Evolutionary conservation across 257 asterid species (phyloP), one percentile per base, ranked within the genome.

Genomic region (Nicotiana undulata): DNA sequence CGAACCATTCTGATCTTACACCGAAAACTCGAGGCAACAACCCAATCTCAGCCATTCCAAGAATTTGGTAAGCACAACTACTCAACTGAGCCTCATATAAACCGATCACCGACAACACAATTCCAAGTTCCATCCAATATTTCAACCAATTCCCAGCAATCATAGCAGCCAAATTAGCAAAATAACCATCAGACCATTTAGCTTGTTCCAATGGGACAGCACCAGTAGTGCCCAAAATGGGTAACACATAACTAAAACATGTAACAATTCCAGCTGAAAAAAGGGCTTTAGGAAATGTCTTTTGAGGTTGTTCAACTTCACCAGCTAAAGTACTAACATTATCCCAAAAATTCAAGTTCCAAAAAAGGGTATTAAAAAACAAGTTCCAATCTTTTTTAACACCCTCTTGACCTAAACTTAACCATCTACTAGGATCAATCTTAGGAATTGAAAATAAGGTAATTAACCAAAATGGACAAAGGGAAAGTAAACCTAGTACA

Each of bases 321-420:
- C 95, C 94, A 0, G 97, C 97, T 83, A 91, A 82, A 18, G 97
- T 91, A 31, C 95, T 89, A 0, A 83, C 97, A 83, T 86, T 92
- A 76, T 91, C 97, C 91, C 93, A 92, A 20, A 90, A 92, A 56
- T 92, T 92, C 81, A 92, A 81, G 79, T 92, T 92, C 97, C 95
- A 90, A 31, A 92, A 92, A 18, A 92, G 88, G 0, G 95, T 92
- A 52, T 92, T 92, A 85, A 92, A 91, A 67, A 84, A 92, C 82
- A 92, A 83, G n/a, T 82, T 86, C 97, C 94, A 91, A 77, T 92
- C 93, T 66, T 53, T 91, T 34, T 88, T 37, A 46, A 89, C 89
- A 9, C 93, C 92, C 28, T 82, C 68, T 16, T 89, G 91, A 22
- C 97, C 97, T 79, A 90, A 81, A 84, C 86, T 89, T 22, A 86